Percentiles rank a stretch among this genome's conserved stretches.
Evolutionary conservation across 1,284 basidiomycete genomes (phyloP).

Genomic region (Irpex lacteus): DNA sequence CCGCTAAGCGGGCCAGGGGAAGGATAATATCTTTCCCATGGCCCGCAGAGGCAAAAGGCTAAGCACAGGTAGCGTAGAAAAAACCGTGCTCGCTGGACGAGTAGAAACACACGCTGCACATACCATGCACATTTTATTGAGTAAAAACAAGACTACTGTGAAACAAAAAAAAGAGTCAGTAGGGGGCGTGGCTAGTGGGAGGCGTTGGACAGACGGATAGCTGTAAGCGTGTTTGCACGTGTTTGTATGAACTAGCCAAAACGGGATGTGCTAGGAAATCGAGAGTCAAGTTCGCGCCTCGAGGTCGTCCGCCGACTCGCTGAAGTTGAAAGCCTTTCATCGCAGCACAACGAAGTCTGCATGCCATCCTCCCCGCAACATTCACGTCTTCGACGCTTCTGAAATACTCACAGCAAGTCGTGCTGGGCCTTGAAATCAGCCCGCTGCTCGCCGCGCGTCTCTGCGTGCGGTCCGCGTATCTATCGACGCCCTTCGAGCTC

Average conservation of each 20-base stretch:
- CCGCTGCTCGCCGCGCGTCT: neutral
- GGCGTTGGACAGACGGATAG: too few relatives aligned
- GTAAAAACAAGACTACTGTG: neutral
- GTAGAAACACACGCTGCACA: too few relatives aligned
- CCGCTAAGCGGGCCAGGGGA: neutral
- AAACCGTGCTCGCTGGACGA: neutral
- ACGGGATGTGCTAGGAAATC: neutral
- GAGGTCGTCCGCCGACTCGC: neutral
- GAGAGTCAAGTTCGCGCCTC: neutral
- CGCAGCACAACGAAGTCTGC: neutral
- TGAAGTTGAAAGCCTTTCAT: neutral
- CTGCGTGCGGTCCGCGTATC: neutral
- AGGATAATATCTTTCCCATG: neutral
- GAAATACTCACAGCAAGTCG: neutral
- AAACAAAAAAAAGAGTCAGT: neutral
- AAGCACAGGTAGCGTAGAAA: neutral
- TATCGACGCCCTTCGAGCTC: neutral
- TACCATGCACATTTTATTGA: neutral
- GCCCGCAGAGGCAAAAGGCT: neutral
- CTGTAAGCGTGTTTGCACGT: neutral
- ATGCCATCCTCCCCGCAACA: neutral
- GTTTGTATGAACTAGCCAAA: constrained; percentile 1
- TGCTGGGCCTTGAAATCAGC: neutral
- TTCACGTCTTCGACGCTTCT: neutral
- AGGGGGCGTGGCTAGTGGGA: neutral